phyloP scores from a whole-genome alignment of 2,329 filamentous ascomycete species.

The Diaporthe humulicola region DNA sequence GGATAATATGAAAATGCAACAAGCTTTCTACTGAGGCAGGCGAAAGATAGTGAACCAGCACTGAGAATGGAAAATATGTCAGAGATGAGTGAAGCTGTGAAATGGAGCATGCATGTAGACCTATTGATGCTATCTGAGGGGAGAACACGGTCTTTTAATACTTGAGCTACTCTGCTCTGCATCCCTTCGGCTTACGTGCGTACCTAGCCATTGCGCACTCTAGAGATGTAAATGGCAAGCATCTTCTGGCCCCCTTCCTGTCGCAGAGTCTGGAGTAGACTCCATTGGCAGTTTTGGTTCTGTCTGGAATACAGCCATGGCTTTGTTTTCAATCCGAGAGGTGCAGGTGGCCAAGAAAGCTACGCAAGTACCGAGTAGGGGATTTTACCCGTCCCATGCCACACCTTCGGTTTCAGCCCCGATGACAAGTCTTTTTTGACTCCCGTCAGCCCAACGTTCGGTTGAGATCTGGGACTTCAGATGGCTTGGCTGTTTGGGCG shows the following conservation, averaged over 20 bases:
- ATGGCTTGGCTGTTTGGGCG: conserved; percentile 19
- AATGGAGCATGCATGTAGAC: not conserved
- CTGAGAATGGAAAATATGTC: not conserved
- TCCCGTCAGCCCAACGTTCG: not conserved
- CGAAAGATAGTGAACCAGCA: conserved; percentile 10
- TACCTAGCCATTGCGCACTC: not conserved
- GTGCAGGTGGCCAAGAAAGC: not conserved
- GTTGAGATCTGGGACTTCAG: not conserved
- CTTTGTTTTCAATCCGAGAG: not conserved
- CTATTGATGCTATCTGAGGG: not conserved
- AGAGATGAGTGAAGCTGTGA: not conserved
- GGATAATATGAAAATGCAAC: not conserved
- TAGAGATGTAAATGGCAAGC: not conserved
- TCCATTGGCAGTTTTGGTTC: conserved; percentile 23
- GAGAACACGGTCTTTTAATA: not conserved
- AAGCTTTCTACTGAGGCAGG: not conserved
- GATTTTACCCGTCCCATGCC: not conserved
- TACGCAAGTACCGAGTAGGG: not conserved
- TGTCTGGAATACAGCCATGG: not conserved
- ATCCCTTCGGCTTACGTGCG: not conserved
- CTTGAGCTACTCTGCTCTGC: not conserved
- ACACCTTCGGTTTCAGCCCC: not conserved
- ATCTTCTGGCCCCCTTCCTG: not conserved
- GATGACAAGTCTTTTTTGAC: conserved; percentile 24
- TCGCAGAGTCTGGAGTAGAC: not conserved